Evolutionary conservation across 305 asterid species (phyloP), one percentile per base, ranked within the genome.

Genomic region (Fraxinus platypoda): DNA sequence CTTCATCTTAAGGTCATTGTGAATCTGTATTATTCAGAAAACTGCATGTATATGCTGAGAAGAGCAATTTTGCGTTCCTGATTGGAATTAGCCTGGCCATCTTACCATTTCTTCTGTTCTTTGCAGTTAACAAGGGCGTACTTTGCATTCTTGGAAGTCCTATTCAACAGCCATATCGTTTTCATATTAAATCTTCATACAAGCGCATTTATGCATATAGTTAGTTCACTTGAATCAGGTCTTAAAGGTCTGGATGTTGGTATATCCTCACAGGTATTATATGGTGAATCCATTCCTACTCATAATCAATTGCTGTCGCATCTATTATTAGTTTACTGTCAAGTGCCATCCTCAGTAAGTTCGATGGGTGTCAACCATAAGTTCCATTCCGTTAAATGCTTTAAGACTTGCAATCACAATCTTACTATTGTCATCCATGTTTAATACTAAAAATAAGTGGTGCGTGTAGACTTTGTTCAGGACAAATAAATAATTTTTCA

Each of bases 61-160:
- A 28, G 31, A 68, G 35, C 74, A 68, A 68, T 26, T 12, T 30
- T 68, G 8, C 0, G 7, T 68, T 62, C 83, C 82, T 52, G 52
- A 71, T 77, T 54, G 52, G 64, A 68, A 41, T 84, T 84, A 15
- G 62, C 76, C 74, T 12, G 72, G 68, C 33, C 30, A 76, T 88
- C 88, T 85, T 64, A 84, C 19, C 82, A 82, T 81, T 23, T 72
- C 62, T 68, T 75, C 73, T 77, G 12, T 79, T 76, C 64, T 77
- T 87, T 90, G 88, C 97, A 96, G 99, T 90, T 96, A 80, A 91
- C 98, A 83, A 95, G 77, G 92, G 98, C 98, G 75, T 96, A 96
- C 89, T 96, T 90, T 78, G 92, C 92, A 81, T 93, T 93, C 83
- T 87, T 94, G 94, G 99, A 96, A 91, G 96, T 92, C 84, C 91